phyloP scores from a whole-genome alignment of 164 flowering plant species.

The Umbellularia californica region DNA sequence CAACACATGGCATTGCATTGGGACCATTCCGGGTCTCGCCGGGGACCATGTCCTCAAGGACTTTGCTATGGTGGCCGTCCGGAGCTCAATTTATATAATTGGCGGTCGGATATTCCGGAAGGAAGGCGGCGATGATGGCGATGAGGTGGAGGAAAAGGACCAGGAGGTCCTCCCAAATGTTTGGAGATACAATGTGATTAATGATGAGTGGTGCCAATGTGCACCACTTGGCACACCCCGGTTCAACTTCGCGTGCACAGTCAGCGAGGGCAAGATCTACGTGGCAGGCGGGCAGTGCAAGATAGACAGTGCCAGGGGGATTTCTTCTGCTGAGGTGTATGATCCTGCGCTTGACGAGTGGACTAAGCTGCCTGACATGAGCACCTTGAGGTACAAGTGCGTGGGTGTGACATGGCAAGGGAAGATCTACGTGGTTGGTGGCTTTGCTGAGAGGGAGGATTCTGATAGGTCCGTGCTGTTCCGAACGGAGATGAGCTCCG shows the following conservation, averaged over 20 bases:
- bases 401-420: slow-evolving; percentile 59
- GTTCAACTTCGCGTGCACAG: slow-evolving; percentile 48
- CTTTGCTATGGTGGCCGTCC: slow-evolving; percentile 46
- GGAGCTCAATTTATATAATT: slow-evolving; percentile 35
- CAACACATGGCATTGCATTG: slow-evolving; percentile 37
- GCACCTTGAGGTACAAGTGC: slow-evolving; percentile 46
- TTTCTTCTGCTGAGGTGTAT: slow-evolving; percentile 42
- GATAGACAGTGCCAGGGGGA: slow-evolving; percentile 31
- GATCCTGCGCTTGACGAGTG: slow-evolving; percentile 35
- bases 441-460: slow-evolving; percentile 40
- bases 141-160: slow-evolving; percentile 15
- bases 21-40: slow-evolving; percentile 28
- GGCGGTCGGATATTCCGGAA: slow-evolving; percentile 42
- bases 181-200: slow-evolving; percentile 23
- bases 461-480: slow-evolving; percentile 14
- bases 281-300: slow-evolving; percentile 56
- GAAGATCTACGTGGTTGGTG: slow-evolving; percentile 52
- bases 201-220: slow-evolving; percentile 34
- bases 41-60: slow-evolving; percentile 44
- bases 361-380: slow-evolving; percentile 43
- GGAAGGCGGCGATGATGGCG: slow-evolving; percentile 1
- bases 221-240: slow-evolving; percentile 37
- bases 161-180: slow-evolving; percentile 25
- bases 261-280: slow-evolving; percentile 40
- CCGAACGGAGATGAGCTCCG: slow-evolving; percentile 43